phyloP scores from a whole-genome alignment of 2,329 filamentous ascomycete species.

The Lachnellula hyalina region DNA sequence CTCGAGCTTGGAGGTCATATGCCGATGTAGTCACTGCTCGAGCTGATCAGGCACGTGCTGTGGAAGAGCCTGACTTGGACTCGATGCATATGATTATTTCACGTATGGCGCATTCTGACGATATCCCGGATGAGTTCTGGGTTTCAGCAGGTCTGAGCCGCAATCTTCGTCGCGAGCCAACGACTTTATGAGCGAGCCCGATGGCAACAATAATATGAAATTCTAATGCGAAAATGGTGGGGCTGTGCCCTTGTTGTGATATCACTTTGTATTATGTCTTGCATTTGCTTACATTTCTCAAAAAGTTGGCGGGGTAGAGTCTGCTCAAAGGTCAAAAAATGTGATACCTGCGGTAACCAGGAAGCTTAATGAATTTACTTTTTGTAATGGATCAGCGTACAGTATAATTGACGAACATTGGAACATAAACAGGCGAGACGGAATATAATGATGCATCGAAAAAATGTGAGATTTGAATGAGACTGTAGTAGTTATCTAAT shows the following conservation, averaged over 20 bases:
- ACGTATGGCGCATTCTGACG: conserved; percentile 62
- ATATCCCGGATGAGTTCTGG: conserved; percentile 83
- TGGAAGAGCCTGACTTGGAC: conserved; percentile 36
- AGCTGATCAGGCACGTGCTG: conserved; percentile 28
- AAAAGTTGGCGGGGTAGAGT: conserved; percentile 5
- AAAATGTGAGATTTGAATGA: neutral
- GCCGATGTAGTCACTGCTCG: conserved; percentile 25
- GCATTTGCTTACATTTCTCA: conserved; percentile 1
- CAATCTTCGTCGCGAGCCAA: conserved; percentile 42
- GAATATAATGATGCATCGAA: neutral
- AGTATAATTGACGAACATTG: neutral
- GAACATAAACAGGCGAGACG: neutral
- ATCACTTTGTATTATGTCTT: conserved; percentile 21
- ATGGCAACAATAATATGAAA: neutral
- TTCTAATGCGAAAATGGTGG: conserved; percentile 1
- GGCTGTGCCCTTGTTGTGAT: conserved; percentile 15
- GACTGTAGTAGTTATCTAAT: conserved; percentile 1
- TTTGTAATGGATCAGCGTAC: neutral
- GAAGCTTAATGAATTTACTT: neutral
- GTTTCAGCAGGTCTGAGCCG: conserved; percentile 61
- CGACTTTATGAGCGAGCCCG: conserved; percentile 8
- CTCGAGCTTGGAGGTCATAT: conserved; percentile 23
- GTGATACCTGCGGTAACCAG: neutral
- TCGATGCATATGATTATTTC: conserved; percentile 70
- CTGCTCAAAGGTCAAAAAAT: neutral